Base-by-base conservation (phyloP, 1,139 yeast genomes). In the Saccharomyces hybrid region DNA sequence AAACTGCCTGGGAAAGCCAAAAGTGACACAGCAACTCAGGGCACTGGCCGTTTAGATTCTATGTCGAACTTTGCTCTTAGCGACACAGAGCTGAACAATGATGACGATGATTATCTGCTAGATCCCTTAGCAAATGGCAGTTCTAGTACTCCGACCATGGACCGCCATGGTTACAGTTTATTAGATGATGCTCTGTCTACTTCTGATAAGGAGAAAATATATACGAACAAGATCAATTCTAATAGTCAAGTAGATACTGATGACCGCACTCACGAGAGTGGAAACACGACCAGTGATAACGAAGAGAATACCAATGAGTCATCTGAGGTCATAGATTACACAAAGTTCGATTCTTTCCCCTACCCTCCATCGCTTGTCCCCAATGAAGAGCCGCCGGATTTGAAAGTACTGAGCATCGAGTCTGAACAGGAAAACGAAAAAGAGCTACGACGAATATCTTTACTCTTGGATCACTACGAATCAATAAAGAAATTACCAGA, bases 41-140 rank as follows among this genome's bases (percentile, higher is more conserved):
- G 62, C 3, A 58, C 67, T 1, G 54, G 62, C 2, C 52, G 61
- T 9, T 61, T 66, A 5, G 71, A 66, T 13, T 65, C 70, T 4
- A 53, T 63, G 27, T 67, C 71, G 3, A 67, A 67, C 51, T 67
- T 67, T 50, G 66, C 64, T 48, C 55, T 67, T 38, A 66, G 70
- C 53, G 70, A 65, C 26, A 55, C 54, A 46, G 67, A 62, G 6
- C 27, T 48, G 5, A 62, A 38, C 44, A 38, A 38, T 38, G 44
- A 38, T 11, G 44, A 38, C 25, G 44, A 38, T 5, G 11, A 38
- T 11, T 38, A 38, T 1, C 44, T 38, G 3, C 11, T 38, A 3
- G 44, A 38, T 38, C 44, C 44, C 3, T 5, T 38, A 8, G 23
- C 44, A 38, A 34, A 51, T 53, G 34, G 46, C 11, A 27, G 50